Conservation (phyloP, 2,329 filamentous ascomycete species). For the Aspergillus ustus region DNA sequence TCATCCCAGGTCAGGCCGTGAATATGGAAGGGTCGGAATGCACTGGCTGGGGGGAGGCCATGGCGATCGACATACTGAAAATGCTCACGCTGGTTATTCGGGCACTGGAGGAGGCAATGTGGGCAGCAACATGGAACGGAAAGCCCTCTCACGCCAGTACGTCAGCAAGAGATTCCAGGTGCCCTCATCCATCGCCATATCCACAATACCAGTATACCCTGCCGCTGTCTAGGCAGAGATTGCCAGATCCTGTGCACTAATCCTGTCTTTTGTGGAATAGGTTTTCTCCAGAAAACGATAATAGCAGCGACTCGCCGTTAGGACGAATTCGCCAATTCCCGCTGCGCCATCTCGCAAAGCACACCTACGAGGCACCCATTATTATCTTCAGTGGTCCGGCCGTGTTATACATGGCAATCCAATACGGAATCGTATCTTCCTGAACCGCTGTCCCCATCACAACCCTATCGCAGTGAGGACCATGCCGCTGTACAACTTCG, state of each 20-base stretch:
- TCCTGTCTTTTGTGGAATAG: slow-evolving; percentile 47
- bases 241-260: slow-evolving; percentile 43
- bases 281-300: slow-evolving; percentile 42
- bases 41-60: slow-evolving; percentile 44
- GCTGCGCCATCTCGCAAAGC: too few relatives aligned
- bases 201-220: slow-evolving; percentile 54
- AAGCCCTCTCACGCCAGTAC: slow-evolving; percentile 37
- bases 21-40: slow-evolving; percentile 51
- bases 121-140: slow-evolving; percentile 48
- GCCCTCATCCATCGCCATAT: slow-evolving; percentile 58
- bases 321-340: too few relatives aligned
- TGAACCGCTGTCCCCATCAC: too few relatives aligned
- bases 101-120: slow-evolving; percentile 54
- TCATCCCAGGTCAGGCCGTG: slow-evolving; percentile 49
- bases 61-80: slow-evolving; percentile 49
- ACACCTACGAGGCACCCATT: too few relatives aligned
- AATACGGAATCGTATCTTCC: too few relatives aligned
- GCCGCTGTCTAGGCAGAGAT: slow-evolving; percentile 48
- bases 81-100: slow-evolving; percentile 40
- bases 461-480: too few relatives aligned
- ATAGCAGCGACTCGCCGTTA: too few relatives aligned
- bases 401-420: too few relatives aligned
- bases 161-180: slow-evolving; percentile 49
- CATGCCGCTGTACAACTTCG: slow-evolving; percentile 38
- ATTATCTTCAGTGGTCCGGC: too few relatives aligned